Evolutionary conservation across 2,329 filamentous ascomycete genomes (phyloP).

Genomic region (Dactylellina haptotyla): DNA sequence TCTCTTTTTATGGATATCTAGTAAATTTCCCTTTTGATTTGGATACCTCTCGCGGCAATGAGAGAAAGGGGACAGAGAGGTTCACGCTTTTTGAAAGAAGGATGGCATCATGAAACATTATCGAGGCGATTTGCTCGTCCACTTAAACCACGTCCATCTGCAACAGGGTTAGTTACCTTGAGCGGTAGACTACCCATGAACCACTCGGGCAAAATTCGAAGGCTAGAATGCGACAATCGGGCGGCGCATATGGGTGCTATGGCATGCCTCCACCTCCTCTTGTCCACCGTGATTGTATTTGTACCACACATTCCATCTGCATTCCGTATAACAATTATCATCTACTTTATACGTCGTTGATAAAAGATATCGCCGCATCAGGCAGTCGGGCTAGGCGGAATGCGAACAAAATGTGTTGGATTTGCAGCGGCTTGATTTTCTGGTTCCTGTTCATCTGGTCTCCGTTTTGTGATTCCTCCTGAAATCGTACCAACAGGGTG

Average conservation of each 20-base stretch:
- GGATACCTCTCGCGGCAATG: too few species aligned
- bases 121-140: not conserved
- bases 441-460: conserved; percentile 21
- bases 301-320: conserved; percentile 44
- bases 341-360: not conserved
- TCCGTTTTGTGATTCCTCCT: not conserved
- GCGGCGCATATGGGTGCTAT: not conserved
- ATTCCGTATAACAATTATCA: conserved; percentile 3
- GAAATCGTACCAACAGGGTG: not conserved
- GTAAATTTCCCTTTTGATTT: too few species aligned
- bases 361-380: conserved; percentile 22
- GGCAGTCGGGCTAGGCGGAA: conserved; percentile 37
- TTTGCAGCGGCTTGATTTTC: not conserved
- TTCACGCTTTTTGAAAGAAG: not conserved
- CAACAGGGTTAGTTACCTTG: not conserved
- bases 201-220: too few species aligned
- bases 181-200: too few species aligned
- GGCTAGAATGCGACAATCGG: not conserved
- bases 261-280: too few species aligned
- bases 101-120: not conserved
- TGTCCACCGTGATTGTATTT: too few species aligned
- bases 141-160: not conserved
- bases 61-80: too few species aligned
- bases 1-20: too few species aligned
- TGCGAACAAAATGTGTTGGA: conserved; percentile 21